Evolutionary conservation across 225 moss, liverwort and hornwort genomes (phyloP), one percentile per base, ranked within the genome.

Genomic region (Bryum argenteum): DNA sequence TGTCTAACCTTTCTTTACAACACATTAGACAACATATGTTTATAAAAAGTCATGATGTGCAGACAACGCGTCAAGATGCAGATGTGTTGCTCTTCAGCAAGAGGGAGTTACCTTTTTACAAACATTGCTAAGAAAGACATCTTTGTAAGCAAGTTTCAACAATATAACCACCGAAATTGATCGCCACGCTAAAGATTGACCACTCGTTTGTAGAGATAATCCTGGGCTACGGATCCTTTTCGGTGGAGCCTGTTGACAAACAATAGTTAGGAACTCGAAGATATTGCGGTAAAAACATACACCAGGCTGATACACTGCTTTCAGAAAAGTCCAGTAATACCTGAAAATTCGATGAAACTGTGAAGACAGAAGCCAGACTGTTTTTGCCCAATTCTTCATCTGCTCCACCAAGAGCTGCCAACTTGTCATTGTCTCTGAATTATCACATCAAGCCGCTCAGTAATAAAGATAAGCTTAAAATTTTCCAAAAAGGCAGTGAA

Each of bases 331-430:
- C 51, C 65, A 28, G 45, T 71, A 23, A 66, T 50, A 96, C 95
- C 95, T 96, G 95, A 50, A 96, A 96, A 71, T 96, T 96, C 21
- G 95, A 96, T 64, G 95, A 96, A 57, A 96, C 93, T 61, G 95
- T 91, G 79, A 96, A 96, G 75, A 93, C 87, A 69, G 95, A 88
- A 26, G 84, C 77, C 72, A 86, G 83, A 73, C 74, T 93, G 83
- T 78, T 84, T 77, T 89, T 93, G 53, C 80, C 75, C 72, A 80
- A 58, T 53, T 93, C 95, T 63, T 81, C 67, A 72, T 93, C 95
- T 72, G 79, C 74, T 81, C 85, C 95, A 63, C 79, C 77, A 63
- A 66, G 54, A 59, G 82, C 84, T 69, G 83, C 81, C 65, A 73
- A 58, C 66, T 96, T 96, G 68, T 96, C 95, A 81, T 63, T 91